Evolutionary conservation across 192 early-diverging fungal species (phyloP).

Genomic region (Backusella liffmaniae): DNA sequence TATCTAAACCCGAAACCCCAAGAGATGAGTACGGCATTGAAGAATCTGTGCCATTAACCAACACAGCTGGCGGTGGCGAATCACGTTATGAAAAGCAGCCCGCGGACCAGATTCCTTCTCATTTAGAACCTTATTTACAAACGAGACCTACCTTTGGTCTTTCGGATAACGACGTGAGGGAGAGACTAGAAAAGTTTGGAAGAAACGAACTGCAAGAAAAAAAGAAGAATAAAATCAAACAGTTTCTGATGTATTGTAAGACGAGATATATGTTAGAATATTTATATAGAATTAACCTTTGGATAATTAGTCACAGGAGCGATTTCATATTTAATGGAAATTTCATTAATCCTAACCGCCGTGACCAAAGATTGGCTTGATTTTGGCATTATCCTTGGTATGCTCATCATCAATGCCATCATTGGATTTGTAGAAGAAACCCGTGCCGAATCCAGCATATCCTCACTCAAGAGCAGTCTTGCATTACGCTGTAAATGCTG

Average conservation of each 20-base stretch:
- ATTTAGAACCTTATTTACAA: conserved; percentile 55
- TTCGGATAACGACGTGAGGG: conserved; percentile 48
- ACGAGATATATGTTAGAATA: neutral
- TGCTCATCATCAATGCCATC: conserved; percentile 62
- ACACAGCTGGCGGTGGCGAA: neutral
- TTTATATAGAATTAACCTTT: too few species aligned
- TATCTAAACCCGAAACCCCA: neutral
- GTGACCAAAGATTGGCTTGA: conserved; percentile 59
- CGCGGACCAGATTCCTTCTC: conserved; percentile 42
- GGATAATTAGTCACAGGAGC: conserved; percentile 52
- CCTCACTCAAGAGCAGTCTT: conserved; percentile 68
- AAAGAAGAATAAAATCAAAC: conserved; percentile 39
- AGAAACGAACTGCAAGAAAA: conserved; percentile 53
- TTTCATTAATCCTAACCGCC: conserved; percentile 53
- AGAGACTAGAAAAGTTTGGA: conserved; percentile 58
- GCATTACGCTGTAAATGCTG: conserved; percentile 60
- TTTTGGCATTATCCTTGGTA: conserved; percentile 56
- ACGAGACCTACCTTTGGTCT: conserved; percentile 65
- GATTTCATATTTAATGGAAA: conserved; percentile 65
- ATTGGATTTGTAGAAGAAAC: conserved; percentile 76
- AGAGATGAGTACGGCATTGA: neutral
- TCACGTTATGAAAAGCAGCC: neutral
- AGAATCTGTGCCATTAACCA: conserved; percentile 3
- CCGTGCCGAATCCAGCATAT: conserved; percentile 68
- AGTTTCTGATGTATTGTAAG: conserved; percentile 47